phyloP scores from a whole-genome alignment of 2,329 filamentous ascomycete species.

The Coleophoma eucalyptorum region DNA sequence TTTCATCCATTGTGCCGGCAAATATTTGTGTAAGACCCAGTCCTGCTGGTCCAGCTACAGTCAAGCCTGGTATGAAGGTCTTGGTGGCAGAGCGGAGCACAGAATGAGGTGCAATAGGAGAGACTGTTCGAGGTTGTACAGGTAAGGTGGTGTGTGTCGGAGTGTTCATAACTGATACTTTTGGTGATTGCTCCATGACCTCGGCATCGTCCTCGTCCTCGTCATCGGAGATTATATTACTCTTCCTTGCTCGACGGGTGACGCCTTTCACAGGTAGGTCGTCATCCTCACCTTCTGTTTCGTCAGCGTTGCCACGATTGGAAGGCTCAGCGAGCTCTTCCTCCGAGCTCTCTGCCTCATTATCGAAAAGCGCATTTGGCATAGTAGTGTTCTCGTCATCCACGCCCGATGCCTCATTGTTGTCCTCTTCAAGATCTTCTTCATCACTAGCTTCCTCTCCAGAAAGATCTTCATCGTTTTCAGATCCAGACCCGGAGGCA shows the following conservation, averaged over 20 bases:
- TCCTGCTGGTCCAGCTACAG: slow-evolving; percentile 55
- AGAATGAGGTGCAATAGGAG: slow-evolving; percentile 52
- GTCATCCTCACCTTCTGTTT: slow-evolving; percentile 23
- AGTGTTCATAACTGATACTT: slow-evolving; percentile 1
- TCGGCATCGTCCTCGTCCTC: slow-evolving; percentile 39
- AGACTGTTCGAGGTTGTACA: slow-evolving; percentile 33
- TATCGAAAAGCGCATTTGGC: slow-evolving; percentile 21
- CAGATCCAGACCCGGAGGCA: slow-evolving; percentile 24
- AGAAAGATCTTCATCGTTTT: slow-evolving; percentile 36
- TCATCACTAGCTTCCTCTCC: slow-evolving; percentile 19
- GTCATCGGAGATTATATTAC: slow-evolving; percentile 33
- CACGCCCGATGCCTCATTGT: slow-evolving; percentile 37
- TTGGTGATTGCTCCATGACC: slow-evolving; percentile 12
- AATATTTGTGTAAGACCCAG: slow-evolving; percentile 87
- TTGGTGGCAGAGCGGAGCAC: slow-evolving; percentile 67
- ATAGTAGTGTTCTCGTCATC: slow-evolving; percentile 30
- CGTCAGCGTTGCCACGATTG: slow-evolving; percentile 21
- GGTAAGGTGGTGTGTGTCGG: slow-evolving; percentile 21
- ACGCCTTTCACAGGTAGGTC: slow-evolving; percentile 9
- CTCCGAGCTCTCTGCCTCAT: slow-evolving; percentile 33
- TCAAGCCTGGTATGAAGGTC: slow-evolving; percentile 65
- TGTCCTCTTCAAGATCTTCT: slow-evolving; percentile 38
- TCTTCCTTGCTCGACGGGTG: slow-evolving; percentile 15
- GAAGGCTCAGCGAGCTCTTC: slow-evolving; percentile 22
- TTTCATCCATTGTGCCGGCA: slow-evolving; percentile 78